Evolutionary conservation across 768 basidiomycete species (phyloP).

Genomic region (Suillus lakei): DNA sequence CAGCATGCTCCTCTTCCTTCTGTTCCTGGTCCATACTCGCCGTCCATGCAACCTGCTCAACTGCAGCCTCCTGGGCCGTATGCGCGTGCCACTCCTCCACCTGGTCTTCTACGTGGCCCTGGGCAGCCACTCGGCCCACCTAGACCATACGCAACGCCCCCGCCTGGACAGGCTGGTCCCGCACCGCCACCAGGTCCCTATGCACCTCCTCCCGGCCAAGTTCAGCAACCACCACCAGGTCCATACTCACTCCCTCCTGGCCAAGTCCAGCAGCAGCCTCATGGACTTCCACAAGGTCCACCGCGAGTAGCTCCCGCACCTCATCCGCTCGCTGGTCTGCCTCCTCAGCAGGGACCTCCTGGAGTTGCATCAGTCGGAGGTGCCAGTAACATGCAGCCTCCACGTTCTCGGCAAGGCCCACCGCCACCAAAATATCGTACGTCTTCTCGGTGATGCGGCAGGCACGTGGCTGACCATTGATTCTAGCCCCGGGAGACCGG

Average conservation of each 20-base stretch:
- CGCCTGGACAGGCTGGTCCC: constrained; percentile 18
- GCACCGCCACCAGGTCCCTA: constrained; percentile 28
- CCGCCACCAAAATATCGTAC: constrained; percentile 63
- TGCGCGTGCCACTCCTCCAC: constrained; percentile 47
- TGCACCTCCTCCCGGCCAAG: constrained; percentile 18
- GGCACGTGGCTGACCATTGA: constrained; percentile 11
- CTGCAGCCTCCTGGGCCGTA: constrained; percentile 41
- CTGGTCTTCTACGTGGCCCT: constrained; percentile 35
- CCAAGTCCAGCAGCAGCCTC: constrained; percentile 33
- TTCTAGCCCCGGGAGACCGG: constrained; percentile 84
- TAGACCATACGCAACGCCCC: constrained; percentile 30
- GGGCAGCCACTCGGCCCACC: constrained; percentile 33
- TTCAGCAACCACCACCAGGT: constrained; percentile 29
- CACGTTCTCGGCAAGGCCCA: constrained; percentile 42
- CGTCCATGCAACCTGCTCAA: constrained; percentile 29
- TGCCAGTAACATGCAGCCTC: constrained; percentile 32
- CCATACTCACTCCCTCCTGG: constrained; percentile 34
- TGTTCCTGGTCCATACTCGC: constrained; percentile 36
- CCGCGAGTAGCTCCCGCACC: constrained; percentile 28
- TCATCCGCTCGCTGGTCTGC: constrained; percentile 33
- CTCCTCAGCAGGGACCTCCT: constrained; percentile 35
- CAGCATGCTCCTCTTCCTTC: constrained; percentile 43
- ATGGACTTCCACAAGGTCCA: constrained; percentile 33
- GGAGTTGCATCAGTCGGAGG: constrained; percentile 29
- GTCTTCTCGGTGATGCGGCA: constrained; percentile 30